These are phyloP conservation scores for Thelephora aurantiotincta DNA, from an alignment of 768 basidiomycete species.

Conservation along the genomic window DNA sequence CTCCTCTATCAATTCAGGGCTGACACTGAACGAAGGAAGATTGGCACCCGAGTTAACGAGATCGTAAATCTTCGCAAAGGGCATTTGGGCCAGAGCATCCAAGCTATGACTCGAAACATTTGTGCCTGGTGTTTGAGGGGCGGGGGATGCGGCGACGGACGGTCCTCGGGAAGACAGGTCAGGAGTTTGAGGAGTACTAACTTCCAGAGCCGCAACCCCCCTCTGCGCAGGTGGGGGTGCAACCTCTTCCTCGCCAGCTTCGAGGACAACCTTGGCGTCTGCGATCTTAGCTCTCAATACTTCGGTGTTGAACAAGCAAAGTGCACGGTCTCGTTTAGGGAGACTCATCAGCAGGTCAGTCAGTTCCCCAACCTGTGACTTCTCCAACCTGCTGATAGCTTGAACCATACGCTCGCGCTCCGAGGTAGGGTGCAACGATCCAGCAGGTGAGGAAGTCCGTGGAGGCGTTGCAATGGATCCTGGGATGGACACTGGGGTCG, in stretches of 20 bases:
- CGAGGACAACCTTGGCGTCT: constrained; percentile 73
- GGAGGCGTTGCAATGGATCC: constrained; percentile 70
- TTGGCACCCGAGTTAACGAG: constrained; percentile 37
- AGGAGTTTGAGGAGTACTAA: constrained; percentile 54
- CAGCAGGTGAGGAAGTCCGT: constrained; percentile 67
- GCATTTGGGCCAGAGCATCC: constrained; percentile 52
- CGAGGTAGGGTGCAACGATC: constrained; percentile 43
- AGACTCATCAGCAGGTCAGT: constrained; percentile 75
- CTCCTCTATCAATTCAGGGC: constrained; percentile 49
- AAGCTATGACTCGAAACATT: constrained; percentile 36
- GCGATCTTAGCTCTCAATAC: constrained; percentile 62
- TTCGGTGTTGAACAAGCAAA: constrained; percentile 84
- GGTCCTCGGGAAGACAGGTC: constrained; percentile 64
- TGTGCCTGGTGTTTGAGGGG: constrained; percentile 45
- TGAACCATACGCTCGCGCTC: constrained; percentile 65
- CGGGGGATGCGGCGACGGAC: constrained; percentile 56
- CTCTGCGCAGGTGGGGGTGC: constrained; percentile 29
- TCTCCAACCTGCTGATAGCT: constrained; percentile 54
- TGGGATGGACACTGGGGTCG: constrained; percentile 69
- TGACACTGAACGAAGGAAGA: constrained; percentile 54
- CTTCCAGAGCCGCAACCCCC: constrained; percentile 26
- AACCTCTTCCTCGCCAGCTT: constrained; percentile 46
- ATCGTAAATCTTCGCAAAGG: constrained; percentile 62
- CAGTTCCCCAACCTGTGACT: constrained; percentile 43
- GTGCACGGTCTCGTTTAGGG: constrained; percentile 76